These are phyloP conservation scores for Fusarium clavum DNA, from an alignment of 2,329 filamentous ascomycete species.

Conservation along the genomic window DNA sequence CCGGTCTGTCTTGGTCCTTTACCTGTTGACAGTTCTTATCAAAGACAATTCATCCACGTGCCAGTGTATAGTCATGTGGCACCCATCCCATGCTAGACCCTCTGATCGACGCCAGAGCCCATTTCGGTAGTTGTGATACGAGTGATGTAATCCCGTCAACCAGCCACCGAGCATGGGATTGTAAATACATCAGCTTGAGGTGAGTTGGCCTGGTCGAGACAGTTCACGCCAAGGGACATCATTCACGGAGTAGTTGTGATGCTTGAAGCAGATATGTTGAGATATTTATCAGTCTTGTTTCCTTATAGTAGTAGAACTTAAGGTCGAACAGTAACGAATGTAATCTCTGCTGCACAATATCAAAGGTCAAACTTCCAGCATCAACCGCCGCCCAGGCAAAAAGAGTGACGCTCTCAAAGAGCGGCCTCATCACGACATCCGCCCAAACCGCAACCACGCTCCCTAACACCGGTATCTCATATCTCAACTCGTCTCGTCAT, in stretches of 20 bases:
- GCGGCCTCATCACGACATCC: conserved; percentile 28
- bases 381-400: conserved; percentile 18
- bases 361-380: neutral
- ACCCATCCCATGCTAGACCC: conserved; percentile 33
- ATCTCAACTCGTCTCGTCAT: conserved; percentile 26
- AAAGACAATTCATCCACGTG: conserved; percentile 28
- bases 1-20: neutral
- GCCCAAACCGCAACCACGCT: conserved; percentile 9
- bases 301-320: neutral
- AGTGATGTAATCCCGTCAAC: conserved; percentile 38
- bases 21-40: conserved; percentile 19
- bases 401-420: conserved; percentile 33
- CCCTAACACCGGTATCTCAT: conserved; percentile 19
- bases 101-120: conserved; percentile 33
- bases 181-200: neutral
- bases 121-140: conserved; percentile 33
- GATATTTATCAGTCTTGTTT: conserved; percentile 13
- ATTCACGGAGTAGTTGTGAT: neutral
- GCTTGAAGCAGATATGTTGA: neutral
- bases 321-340: conserved; percentile 25
- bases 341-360: conserved; percentile 10
- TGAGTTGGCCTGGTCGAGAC: neutral
- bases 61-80: conserved; percentile 36
- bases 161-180: conserved; percentile 17
- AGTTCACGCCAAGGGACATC: neutral